phyloP scores from a whole-genome alignment of 2,329 filamentous ascomycete species.

The Ilyonectria mors-panacis region DNA sequence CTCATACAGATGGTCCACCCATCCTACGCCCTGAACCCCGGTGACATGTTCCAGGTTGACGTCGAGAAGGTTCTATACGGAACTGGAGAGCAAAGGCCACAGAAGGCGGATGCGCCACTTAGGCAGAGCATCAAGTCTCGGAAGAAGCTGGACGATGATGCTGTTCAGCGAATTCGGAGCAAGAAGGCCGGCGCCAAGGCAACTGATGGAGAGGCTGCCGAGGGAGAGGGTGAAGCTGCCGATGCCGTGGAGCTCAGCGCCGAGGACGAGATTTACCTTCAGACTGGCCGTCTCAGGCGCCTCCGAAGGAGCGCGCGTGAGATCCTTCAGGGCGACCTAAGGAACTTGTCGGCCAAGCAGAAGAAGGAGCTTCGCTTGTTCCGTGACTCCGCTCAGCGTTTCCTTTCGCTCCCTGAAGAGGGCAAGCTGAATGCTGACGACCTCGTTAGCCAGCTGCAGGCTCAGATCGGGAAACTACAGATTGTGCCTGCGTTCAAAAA shows the following conservation, averaged over 20 bases:
- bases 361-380: conserved; percentile 85
- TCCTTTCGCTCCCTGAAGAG: conserved; percentile 63
- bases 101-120: conserved; percentile 42
- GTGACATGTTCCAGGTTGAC: conserved; percentile 98
- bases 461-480: conserved; percentile 53
- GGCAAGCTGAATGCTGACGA: conserved; percentile 48
- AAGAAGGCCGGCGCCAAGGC: conserved; percentile 31
- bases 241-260: conserved; percentile 39
- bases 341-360: conserved; percentile 74
- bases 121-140: conserved; percentile 46
- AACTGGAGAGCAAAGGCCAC: conserved; percentile 80
- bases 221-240: conserved; percentile 35
- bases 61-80: conserved; percentile 89
- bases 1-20: conserved; percentile 85
- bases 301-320: conserved; percentile 53
- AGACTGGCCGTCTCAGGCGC: conserved; percentile 46
- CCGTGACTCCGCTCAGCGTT: conserved; percentile 73
- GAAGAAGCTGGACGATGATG: conserved; percentile 47
- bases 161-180: conserved; percentile 41
- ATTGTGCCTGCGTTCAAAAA: conserved; percentile 52
- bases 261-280: conserved; percentile 46
- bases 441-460: conserved; percentile 51
- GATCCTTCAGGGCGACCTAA: conserved; percentile 60
- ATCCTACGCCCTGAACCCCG: conserved; percentile 94
- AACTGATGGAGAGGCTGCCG: conserved; percentile 39